Evolutionary conservation across 345 rosid species (phyloP).

Genomic region (Salix caprea): DNA sequence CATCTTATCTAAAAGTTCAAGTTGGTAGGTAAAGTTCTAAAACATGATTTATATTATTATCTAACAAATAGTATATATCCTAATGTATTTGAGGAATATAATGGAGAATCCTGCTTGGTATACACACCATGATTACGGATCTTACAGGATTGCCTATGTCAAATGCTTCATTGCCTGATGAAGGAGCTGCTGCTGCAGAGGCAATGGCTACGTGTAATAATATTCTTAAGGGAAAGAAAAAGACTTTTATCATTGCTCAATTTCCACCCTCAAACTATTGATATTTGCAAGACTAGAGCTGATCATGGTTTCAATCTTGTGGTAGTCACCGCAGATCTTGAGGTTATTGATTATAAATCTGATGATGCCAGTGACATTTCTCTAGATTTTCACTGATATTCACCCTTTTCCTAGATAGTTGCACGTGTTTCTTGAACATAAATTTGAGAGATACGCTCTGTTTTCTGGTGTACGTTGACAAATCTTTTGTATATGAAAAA

Average conservation of each 20-base stretch:
- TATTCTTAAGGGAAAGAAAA: slow-evolving; percentile 83
- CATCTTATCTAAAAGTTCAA: no score
- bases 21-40: no score
- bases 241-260: slow-evolving; percentile 80
- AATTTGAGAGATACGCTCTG: slow-evolving; percentile 7
- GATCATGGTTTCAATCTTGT: slow-evolving; percentile 70
- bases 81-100: slow-evolving; percentile 58
- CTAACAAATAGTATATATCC: neutral
- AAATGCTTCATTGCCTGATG: slow-evolving; percentile 89
- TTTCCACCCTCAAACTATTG: slow-evolving; percentile 94
- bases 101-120: slow-evolving; percentile 99
- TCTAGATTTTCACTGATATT: no score
- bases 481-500: no score
- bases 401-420: no score
- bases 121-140: slow-evolving; percentile 79
- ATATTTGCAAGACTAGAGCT: slow-evolving; percentile 87
- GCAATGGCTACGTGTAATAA: slow-evolving; percentile 99
- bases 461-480: no score
- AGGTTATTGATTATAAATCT: slow-evolving; percentile 66
- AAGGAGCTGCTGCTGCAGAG: slow-evolving; percentile 98
- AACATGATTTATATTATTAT: no score
- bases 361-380: slow-evolving; percentile 83
- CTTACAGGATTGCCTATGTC: slow-evolving; percentile 95
- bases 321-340: slow-evolving; percentile 65
- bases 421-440: no score